Evolutionary conservation across 352 stramenopile genomes (phyloP), one percentile per base, ranked within the genome.

Genomic region (Globisporangium cystogenes): DNA sequence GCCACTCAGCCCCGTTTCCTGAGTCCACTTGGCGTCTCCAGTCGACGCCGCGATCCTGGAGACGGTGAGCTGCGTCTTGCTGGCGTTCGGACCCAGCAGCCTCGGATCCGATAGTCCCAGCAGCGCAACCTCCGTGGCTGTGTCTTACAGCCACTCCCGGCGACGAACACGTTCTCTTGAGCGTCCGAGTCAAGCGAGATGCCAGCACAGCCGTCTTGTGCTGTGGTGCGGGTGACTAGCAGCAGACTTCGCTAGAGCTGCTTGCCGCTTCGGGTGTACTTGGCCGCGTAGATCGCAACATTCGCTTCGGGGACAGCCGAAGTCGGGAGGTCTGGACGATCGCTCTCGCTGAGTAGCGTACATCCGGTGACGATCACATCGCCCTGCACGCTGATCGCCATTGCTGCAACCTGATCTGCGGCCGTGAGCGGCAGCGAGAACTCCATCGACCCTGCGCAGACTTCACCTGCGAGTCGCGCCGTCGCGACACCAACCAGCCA

Each of bases 211-310:
- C 53, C 51, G 24, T 21, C 15, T 15, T 44, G 15, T 37, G 6
- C 3, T 27, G 16, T 15, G 4, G 29, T 2, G 12, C 35, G 44
- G 10, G 26, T 21, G 18, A 12, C 15, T 6, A 2, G 18, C 14
- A 53, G 16, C 23, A 55, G 23, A 14, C 29, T 29, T 23, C 44
- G 44, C 57, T 52, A 60, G n/a, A 55, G 12, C 20, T 41, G 51
- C 36, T 60, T 45, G 12, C 57, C 57, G 7, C 33, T 49, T 18
- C 35, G 29, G n/a, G 44, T 36, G 39, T 56, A 56, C 40, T 60
- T 59, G 20, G 45, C 53, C 43, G 55, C 57, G 23, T 54, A 56
- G 16, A n/a, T 37, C n/a, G 23, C 40, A 4, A 23, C 33, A 12
- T 41, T 6, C 4, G 33, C 20, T n/a, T 11, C 29, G 3, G 8